These are phyloP conservation scores for Neurospora tetraspora DNA, from an alignment of 495 filamentous ascomycete genomes.

Conservation along the genomic window DNA sequence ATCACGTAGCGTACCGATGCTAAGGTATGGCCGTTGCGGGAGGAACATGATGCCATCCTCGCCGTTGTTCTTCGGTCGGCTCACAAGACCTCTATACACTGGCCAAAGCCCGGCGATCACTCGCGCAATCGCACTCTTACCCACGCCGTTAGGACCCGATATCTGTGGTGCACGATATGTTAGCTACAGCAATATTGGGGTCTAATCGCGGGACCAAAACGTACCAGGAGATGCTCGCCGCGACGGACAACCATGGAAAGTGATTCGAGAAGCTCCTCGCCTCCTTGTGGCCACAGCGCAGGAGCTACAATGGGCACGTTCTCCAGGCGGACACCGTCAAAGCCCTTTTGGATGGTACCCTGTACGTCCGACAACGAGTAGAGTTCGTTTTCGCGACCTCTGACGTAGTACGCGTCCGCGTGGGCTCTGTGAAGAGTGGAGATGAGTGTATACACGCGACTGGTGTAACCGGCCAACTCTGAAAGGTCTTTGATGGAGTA, in stretches of 20 bases:
- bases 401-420: constrained; percentile 72
- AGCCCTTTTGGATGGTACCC: constrained; percentile 86
- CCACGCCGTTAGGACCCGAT: constrained; percentile 89
- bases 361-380: constrained; percentile 85
- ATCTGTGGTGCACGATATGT: constrained; percentile 35
- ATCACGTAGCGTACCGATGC: constrained; percentile 88
- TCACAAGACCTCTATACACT: constrained; percentile 82
- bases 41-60: constrained; percentile 96
- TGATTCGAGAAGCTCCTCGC: constrained; percentile 81
- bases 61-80: constrained; percentile 67
- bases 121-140: constrained; percentile 83
- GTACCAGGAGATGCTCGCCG: constrained; percentile 78
- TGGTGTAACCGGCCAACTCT: constrained; percentile 90
- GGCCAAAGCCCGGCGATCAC: constrained; percentile 94
- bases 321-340: constrained; percentile 88
- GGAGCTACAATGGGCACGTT: constrained; percentile 90
- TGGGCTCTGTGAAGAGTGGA: constrained; percentile 91
- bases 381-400: constrained; percentile 59
- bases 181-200: neutral
- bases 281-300: constrained; percentile 69
- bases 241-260: constrained; percentile 78
- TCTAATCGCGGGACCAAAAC: neutral
- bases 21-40: constrained; percentile 87
- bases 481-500: constrained; percentile 98
- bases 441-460: constrained; percentile 89